Evolutionary conservation across 2,329 filamentous ascomycete genomes (phyloP), one percentile per base, ranked within the genome.

Genomic region (Hypoxylon sp.): DNA sequence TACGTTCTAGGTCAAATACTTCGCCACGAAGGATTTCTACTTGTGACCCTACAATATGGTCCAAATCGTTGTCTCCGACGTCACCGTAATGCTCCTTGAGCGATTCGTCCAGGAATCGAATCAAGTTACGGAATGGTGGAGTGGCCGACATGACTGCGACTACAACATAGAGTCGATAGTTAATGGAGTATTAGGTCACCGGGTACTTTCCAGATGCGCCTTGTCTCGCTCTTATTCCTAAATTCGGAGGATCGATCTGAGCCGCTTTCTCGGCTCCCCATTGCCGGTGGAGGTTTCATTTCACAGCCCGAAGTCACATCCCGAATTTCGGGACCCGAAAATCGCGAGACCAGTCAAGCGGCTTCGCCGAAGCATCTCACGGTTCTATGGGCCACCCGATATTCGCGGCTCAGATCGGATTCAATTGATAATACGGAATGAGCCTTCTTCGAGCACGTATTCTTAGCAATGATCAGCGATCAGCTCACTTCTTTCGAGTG

Each of bases 31-130:
- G 59, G n/a, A 56, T 3, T 14, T 49, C 45, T 20, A 62, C 59
- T 46, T 14, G 9, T 24, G 38, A 62, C 16, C 59, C 59, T 20
- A 56, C 24, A 12, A 62, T 62, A 14, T 14, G 14, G 40, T 57
- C 52, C 8, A 57, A 52, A 7, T 36, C 44, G 4, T 22, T 32
- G 7, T 52, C 46, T 18, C 28, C 40, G 20, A 52, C 22, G n/a
- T 62, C 59, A 16, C 59, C 59, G 24, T 56, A 62, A 44, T 20
- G 59, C 26, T 62, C 52, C 3, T 48, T 40, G 16, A 30, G 38
- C 11, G 52, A 62, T 14, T 62, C 59, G 32, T 62, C 59, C 1
- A 57, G 59, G 28, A 62, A 57, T 22, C 59, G 52, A 18, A 62
- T 57, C 32, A 62, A 45, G 18, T 62, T 57, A 18, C 26, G 48